Evolutionary conservation across 176 grass and related monocot genomes (phyloP).

Genomic region (Avena eriantha): DNA sequence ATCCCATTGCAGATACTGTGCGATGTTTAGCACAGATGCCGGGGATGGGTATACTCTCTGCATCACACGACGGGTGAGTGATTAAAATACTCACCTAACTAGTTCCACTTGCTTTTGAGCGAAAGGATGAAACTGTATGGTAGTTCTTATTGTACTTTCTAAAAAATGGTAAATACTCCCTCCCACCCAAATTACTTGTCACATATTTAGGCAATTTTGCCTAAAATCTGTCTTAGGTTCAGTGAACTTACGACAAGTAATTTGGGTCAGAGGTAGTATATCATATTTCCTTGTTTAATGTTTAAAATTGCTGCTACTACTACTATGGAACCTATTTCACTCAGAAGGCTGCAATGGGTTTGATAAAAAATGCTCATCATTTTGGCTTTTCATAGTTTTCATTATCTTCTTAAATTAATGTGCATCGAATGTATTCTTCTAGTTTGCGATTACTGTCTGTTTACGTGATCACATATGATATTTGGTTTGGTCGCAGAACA

Average conservation of each 20-base stretch:
- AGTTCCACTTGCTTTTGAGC: background rate
- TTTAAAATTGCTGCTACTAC: conserved; percentile 2
- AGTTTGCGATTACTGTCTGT: conserved; percentile 3
- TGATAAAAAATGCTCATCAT: background rate
- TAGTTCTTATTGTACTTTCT: background rate
- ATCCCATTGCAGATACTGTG: conserved; percentile 72
- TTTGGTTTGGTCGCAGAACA: conserved; percentile 56
- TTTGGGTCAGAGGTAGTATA: no score
- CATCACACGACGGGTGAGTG: conserved; percentile 86
- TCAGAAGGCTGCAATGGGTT: background rate
- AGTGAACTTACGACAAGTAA: no score
- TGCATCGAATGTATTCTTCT: conserved; percentile 1
- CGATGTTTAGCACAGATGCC: conserved; percentile 81
- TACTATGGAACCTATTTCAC: background rate
- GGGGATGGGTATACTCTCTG: conserved; percentile 81
- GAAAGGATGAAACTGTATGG: background rate
- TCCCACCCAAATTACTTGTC: no score
- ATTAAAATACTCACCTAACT: conserved; percentile 29
- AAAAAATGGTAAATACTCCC: background rate
- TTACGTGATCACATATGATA: conserved; percentile 27
- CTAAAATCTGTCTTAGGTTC: no score
- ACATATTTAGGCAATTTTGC: no score
- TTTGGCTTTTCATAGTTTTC: background rate
- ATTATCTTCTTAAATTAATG: background rate
- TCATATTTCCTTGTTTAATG: conserved; percentile 26